A percentile compares a stretch with the other conserved stretches of the same genome.
Conservation (phyloP, 768 basidiomycete species). For the Tricholoma hemisulphureum region DNA sequence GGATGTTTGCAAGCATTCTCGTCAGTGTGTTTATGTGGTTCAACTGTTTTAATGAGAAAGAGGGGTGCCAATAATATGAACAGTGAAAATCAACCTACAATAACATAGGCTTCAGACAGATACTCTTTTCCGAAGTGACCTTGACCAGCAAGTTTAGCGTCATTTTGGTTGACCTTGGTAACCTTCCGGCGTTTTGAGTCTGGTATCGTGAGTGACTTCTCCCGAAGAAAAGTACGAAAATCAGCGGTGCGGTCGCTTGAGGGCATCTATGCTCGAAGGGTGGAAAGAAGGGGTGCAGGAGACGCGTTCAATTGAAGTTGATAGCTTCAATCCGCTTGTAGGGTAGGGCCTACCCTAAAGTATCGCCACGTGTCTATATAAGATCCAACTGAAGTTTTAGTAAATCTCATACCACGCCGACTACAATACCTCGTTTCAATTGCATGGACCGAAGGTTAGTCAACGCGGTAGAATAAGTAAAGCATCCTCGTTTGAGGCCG, state of each 20-base stretch:
- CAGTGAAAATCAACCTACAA: slow-evolving; percentile 42
- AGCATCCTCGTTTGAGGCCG: slow-evolving; percentile 74
- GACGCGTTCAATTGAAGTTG: not conserved
- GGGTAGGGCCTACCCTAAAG: not conserved
- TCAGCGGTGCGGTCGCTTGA: slow-evolving; percentile 59
- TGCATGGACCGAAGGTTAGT: not conserved
- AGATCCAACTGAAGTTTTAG: not conserved
- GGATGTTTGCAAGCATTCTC: slow-evolving; percentile 71
- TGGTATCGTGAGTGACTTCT: slow-evolving; percentile 42
- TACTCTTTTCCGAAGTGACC: slow-evolving; percentile 60
- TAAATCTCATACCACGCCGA: not conserved
- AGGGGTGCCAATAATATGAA: not conserved
- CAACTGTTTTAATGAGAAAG: slow-evolving; percentile 42
- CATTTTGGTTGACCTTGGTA: slow-evolving; percentile 29
- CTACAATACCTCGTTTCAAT: not conserved
- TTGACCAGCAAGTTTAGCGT: slow-evolving; percentile 37
- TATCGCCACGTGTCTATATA: not conserved
- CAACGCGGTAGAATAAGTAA: slow-evolving; percentile 28
- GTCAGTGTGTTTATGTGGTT: slow-evolving; percentile 70
- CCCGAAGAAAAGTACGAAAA: slow-evolving; percentile 52
- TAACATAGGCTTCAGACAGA: slow-evolving; percentile 70
- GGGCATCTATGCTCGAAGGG: slow-evolving; percentile 42
- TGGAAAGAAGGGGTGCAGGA: not conserved
- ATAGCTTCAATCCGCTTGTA: not conserved
- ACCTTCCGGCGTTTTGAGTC: slow-evolving; percentile 54